These are phyloP conservation scores for Kitagawia praeruptora DNA, from an alignment of 129 eudicot species.

Conservation along the genomic window DNA sequence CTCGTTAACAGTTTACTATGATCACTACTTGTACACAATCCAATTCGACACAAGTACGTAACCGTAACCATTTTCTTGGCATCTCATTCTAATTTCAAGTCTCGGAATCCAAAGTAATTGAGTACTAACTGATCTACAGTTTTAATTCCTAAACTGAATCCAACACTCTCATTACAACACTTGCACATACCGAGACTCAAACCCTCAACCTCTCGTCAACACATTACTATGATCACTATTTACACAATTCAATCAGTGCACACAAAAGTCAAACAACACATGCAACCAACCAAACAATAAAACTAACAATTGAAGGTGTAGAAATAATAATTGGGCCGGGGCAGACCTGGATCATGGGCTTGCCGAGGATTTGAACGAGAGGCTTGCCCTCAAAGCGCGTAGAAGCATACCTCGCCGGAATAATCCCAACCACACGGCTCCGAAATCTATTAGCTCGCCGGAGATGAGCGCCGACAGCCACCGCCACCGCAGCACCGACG, in stretches of 20 bases:
- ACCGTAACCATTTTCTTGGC: too few relatives aligned
- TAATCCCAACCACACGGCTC: constrained; percentile 85
- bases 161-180: too few relatives aligned
- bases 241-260: too few relatives aligned
- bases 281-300: background rate
- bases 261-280: too few relatives aligned
- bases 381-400: constrained; percentile 88
- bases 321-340: constrained; percentile 6
- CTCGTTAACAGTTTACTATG: background rate
- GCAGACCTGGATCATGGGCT: constrained; percentile 93
- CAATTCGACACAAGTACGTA: too few relatives aligned
- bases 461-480: constrained; percentile 60
- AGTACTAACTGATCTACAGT: too few relatives aligned
- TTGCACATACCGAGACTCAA: too few relatives aligned
- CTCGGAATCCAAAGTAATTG: too few relatives aligned
- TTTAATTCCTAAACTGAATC: too few relatives aligned
- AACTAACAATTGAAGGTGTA: background rate
- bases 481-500: constrained; percentile 53
- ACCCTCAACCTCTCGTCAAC: too few relatives aligned
- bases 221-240: too few relatives aligned
- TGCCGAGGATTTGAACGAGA: constrained; percentile 82
- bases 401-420: constrained; percentile 90
- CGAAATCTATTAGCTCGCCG: constrained; percentile 56
- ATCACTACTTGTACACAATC: background rate
- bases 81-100: too few relatives aligned